Percentiles rank a stretch among this genome's conserved stretches.
Conservation (phyloP, 371 early-diverging fungal genomes). For the Rhizopus arrhizus region DNA sequence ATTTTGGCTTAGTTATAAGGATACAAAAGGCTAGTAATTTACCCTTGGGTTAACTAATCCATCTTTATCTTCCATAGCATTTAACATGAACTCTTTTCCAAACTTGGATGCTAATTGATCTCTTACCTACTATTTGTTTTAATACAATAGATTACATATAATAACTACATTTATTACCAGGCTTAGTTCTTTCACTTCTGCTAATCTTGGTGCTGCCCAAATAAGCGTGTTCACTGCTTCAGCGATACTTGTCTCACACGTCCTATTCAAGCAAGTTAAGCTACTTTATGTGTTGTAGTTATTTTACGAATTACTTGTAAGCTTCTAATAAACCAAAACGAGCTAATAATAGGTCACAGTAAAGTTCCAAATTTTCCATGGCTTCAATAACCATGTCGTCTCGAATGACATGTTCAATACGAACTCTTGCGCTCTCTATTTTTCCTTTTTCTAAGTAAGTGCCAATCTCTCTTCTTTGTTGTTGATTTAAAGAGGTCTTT, state of each 20-base stretch:
- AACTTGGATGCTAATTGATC: slow-evolving; percentile 82
- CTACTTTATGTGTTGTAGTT: not conserved
- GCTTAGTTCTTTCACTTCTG: slow-evolving; percentile 85
- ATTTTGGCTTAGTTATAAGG: not conserved
- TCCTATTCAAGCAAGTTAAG: slow-evolving; percentile 37
- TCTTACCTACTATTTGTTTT: slow-evolving; percentile 45
- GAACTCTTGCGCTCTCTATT: slow-evolving; percentile 83
- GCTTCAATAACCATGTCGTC: slow-evolving; percentile 91
- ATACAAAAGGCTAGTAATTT: slow-evolving; percentile 13
- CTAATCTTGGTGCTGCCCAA: slow-evolving; percentile 82
- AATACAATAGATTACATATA: not conserved
- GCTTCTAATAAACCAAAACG: slow-evolving; percentile 87
- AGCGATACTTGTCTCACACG: slow-evolving; percentile 77
- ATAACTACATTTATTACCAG: slow-evolving; percentile 34
- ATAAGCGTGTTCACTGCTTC: slow-evolving; percentile 90
- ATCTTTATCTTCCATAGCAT: slow-evolving; percentile 75
- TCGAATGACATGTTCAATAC: slow-evolving; percentile 91
- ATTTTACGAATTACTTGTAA: slow-evolving; percentile 59
- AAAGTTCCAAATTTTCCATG: slow-evolving; percentile 88
- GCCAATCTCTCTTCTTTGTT: slow-evolving; percentile 83
- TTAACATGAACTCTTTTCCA: slow-evolving; percentile 80
- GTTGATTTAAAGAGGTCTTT: slow-evolving; percentile 74
- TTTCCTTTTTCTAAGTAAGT: slow-evolving; percentile 79
- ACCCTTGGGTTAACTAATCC: slow-evolving; percentile 79
- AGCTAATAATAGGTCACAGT: slow-evolving; percentile 85